These are phyloP conservation scores for Rhododendron mucronatum DNA, from an alignment of 148 eudicot genomes.

Conservation along the genomic window DNA sequence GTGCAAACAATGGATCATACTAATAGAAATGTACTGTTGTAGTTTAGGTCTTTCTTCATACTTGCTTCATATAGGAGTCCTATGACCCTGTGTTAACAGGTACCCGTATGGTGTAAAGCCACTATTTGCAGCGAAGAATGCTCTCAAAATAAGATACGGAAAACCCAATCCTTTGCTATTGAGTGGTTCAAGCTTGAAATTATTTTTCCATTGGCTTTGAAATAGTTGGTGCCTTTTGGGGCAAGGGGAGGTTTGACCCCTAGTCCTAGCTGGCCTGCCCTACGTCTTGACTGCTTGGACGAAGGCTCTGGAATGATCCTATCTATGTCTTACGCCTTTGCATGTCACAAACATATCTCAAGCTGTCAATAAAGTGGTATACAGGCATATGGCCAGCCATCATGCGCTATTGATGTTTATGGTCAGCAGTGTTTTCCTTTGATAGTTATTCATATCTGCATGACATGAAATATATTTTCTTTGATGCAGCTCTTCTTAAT, in stretches of 20 bases:
- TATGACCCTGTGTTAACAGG: background rate
- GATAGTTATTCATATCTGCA: background rate
- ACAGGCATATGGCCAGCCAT: background rate
- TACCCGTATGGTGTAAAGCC: background rate
- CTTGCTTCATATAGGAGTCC: background rate
- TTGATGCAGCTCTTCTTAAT: background rate
- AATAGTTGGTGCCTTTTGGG: background rate
- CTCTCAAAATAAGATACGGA: background rate
- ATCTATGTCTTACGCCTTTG: background rate
- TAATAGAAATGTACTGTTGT: background rate
- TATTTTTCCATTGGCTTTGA: background rate
- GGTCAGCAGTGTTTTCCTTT: background rate
- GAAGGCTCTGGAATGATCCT: background rate
- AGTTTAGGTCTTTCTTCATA: background rate
- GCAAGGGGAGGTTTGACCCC: background rate
- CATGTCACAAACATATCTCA: background rate
- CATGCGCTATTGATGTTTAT: background rate
- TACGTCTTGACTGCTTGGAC: background rate
- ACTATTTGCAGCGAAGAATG: background rate
- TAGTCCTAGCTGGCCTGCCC: background rate
- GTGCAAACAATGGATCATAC: background rate
- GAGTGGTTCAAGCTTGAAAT: background rate
- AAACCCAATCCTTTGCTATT: background rate
- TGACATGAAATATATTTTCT: background rate
- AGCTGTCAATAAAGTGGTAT: background rate